Evolutionary conservation across 257 asterid species (phyloP), one percentile per base, ranked within the genome.

Genomic region (Cynanchum wilfordii): DNA sequence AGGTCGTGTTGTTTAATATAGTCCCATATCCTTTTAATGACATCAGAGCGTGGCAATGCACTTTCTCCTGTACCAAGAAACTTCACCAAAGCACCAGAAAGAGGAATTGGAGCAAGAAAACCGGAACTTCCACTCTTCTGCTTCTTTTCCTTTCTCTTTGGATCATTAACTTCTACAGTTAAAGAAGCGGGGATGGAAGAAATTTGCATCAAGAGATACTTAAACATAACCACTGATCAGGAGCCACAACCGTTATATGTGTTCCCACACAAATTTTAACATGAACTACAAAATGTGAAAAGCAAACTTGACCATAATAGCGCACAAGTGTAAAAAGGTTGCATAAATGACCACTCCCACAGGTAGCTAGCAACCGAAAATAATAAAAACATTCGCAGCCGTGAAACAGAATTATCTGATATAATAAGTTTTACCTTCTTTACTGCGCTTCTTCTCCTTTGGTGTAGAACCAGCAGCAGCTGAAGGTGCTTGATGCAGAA

Each of bases 31-130:
- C 89, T 88, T 82, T 90, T 94, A 56, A 94, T 76, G 69, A 88
- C 97, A 84, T 78, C 89, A 66, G 95, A 78, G 44, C 98, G 83
- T 40, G 96, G 83, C 65, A 94, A 84, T 76, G 81, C 89, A 73
- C 75, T 82, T 81, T 94, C 99, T 77, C 95, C 97, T 47, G 99
- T 91, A 73, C 93, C 97, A 71, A 94, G 86, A 82, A 91, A 91
- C 86, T 86, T 88, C 77, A 80, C 75, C 47, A 93, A 83, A 69
- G 90, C 94, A 79, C 89, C 97, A 36, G 97, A 93, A 77, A 91
- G 97, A 69, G 84, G 90, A 72, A 89, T 75, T 60, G 99, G 89
- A 81, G 93, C 90, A 80, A 85, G 96, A 71, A 94, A 82, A 63
- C 83, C 90, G 11, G 95, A 86, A 73, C 77, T 89, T 71, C 89